Base-by-base conservation (phyloP, 139 green algal species). In the Asterochloris erici region DNA sequence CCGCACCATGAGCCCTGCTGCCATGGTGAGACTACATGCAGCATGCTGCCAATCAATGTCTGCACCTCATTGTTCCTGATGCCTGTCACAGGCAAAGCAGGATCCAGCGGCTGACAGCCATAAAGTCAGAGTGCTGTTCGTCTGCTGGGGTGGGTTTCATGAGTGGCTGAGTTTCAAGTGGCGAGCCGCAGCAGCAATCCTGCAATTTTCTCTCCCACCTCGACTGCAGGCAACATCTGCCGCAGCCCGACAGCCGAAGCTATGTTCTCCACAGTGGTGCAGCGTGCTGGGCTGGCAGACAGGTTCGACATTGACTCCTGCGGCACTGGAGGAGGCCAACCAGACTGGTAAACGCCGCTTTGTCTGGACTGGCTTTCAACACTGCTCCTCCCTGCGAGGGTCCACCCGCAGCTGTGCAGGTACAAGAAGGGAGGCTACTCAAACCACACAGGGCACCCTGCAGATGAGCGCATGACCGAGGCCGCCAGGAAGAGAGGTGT, bases 241-340 rank as follows among this genome's bases (percentile, higher is more conserved):
- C 88, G 96, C n/a, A 96, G 87, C 79, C 96, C 96, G 10, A 95
- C 91, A 16, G 96, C 96, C 14, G 96, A 99, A 79, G 96, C 94
- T 0, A 90, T 99, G 68, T 99, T 99, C 86, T 90, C 77, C 17
- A 75, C 89, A 12, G 90, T 94, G 17, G 95, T 99, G 12, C 86
- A 97, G 73, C 83, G 87, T 14, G 86, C 84, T 4, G 93, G 92
- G 0, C n/a, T 98, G 26, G 47, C 77, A 2, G 78, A 91, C 0
- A 28, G 82, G 12, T 98, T 98, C 79, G 63, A 91, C 28, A 97
- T 99, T 27, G 96, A 99, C 89, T 97, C 91, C 15, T 98, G 95
- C 68, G 96, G 96, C 61, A 99, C 96, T 19, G 95, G 95, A 10
- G 93, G 94, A 29, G 92, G 93, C 68, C 92, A 82, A 75, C 71